phyloP scores from a whole-genome alignment of 2,329 filamentous ascomycete species.

The Exophiala mesophila region DNA sequence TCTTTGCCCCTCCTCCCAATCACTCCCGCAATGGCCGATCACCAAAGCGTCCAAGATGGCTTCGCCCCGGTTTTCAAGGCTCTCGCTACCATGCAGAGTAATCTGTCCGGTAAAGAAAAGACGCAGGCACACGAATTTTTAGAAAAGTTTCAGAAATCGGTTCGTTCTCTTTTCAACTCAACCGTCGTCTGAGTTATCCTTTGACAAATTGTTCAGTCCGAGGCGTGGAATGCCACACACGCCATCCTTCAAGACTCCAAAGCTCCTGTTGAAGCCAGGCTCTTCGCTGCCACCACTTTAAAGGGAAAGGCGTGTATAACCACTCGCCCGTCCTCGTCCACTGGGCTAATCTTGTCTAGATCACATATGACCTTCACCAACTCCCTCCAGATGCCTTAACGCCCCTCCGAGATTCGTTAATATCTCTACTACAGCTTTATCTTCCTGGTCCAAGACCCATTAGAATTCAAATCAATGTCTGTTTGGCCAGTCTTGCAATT shows the following conservation, averaged over 20 bases:
- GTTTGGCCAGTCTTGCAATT: constrained; percentile 87
- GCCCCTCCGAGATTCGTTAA: constrained; percentile 75
- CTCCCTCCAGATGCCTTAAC: constrained; percentile 70
- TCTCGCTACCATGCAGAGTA: constrained; percentile 83
- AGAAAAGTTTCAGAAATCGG: constrained; percentile 96
- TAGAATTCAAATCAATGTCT: constrained; percentile 88
- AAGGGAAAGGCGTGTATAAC: constrained; percentile 78
- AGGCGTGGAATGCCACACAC: constrained; percentile 86
- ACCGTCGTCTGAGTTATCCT: not conserved
- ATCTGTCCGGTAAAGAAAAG: constrained; percentile 75
- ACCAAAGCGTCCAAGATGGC: constrained; percentile 58
- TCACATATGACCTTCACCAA: constrained; percentile 92
- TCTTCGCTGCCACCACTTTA: constrained; percentile 94
- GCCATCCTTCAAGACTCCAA: constrained; percentile 73
- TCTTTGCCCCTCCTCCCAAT: constrained; percentile 16
- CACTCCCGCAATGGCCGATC: constrained; percentile 58
- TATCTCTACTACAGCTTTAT: constrained; percentile 75
- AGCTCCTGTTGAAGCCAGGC: constrained; percentile 74
- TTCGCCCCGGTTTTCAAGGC: constrained; percentile 84
- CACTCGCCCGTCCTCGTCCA: constrained; percentile 8
- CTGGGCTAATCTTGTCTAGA: constrained; percentile 50
- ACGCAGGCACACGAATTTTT: constrained; percentile 86
- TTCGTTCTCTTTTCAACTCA: constrained; percentile 56
- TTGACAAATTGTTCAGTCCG: constrained; percentile 36
- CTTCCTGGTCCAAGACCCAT: constrained; percentile 76